Evolutionary conservation across 2,329 filamentous ascomycete genomes (phyloP), one percentile per base, ranked within the genome.

Genomic region (Botrytis hyacinthi): DNA sequence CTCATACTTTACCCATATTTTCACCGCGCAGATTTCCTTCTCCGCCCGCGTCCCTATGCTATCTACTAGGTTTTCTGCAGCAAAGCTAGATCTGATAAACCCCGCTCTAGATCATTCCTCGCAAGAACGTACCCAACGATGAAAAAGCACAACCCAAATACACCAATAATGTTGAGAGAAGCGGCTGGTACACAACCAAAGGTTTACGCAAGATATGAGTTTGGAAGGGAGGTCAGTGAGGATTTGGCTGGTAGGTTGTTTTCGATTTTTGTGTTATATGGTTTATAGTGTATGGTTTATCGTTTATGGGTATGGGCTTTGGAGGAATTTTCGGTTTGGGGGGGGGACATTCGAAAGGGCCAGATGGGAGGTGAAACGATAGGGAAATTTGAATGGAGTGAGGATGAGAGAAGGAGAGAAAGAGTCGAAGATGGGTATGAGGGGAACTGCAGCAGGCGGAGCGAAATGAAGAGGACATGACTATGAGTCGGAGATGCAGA

Each of bases 81-180:
- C 18, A 72, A 67, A 18, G 18, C n/a, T n/a, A 54, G 46, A 48
- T 29, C 71, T 72, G 59, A 72, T 42, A 46, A 42, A 32, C 26
- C 40, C 37, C n/a, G 48, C 48, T 32, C 40, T 14, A 98, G 96
- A 83, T 91, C 92, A 44, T 99, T 99, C 85, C 88, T 99, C 78
- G 92, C 91, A 77, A 90, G 93, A 82, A 91, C 94, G 78, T 99
- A 99, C 84, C 96, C 96, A 65, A 96, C 93, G 75, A 98, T 99
- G 95, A 99, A 99, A 90, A 97, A 97, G 88, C 93, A 95, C 88
- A 99, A 99, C 86, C 96, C 96, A 73, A 87, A 93, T 84, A 95
- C 89, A 67, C 96, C 96, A 72, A 98, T 99, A 84, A 87, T 99
- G 87, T 91, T 99, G 81, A 93, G 96, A 82, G 96, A 98, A 87